Conservation (phyloP, 306 rosid species). For the Inga laurina region DNA sequence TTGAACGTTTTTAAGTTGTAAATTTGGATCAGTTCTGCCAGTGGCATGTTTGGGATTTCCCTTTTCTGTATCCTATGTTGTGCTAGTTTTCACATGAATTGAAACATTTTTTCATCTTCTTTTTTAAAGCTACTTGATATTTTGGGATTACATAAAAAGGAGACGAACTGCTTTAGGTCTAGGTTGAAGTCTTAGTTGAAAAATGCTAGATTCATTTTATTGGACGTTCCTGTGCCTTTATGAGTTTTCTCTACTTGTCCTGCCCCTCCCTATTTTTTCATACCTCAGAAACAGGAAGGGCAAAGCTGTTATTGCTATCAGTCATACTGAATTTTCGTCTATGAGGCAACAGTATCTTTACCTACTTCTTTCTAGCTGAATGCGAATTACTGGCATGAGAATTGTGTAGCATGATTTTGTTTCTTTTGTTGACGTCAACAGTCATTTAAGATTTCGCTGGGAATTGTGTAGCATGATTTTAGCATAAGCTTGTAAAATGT, state of each 20-base stretch:
- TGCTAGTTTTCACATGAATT: background rate
- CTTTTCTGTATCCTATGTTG: background rate
- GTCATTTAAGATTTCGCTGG: too few relatives aligned
- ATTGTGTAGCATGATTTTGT: too few relatives aligned
- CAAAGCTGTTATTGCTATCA: conserved; percentile 87
- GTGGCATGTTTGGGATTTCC: background rate
- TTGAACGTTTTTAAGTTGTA: background rate
- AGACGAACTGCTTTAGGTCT: conserved; percentile 8
- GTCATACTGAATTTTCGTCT: conserved; percentile 96
- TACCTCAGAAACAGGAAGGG: conserved; percentile 75
- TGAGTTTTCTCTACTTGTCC: conserved; percentile 18
- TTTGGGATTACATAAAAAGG: conserved; percentile 8
- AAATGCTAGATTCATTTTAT: background rate
- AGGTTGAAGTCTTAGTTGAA: background rate
- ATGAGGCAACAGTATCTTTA: conserved; percentile 76
- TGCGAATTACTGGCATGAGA: too few relatives aligned
- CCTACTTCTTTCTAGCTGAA: conserved; percentile 3
- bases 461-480: too few relatives aligned
- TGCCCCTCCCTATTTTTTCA: conserved; percentile 6
- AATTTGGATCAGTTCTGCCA: background rate
- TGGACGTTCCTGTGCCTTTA: background rate
- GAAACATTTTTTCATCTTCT: background rate
- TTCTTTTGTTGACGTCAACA: too few relatives aligned
- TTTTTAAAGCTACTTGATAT: background rate
- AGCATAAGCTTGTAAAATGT: too few relatives aligned